Conservation (phyloP, 805 yeast species). For the Saturnispora sekii region DNA sequence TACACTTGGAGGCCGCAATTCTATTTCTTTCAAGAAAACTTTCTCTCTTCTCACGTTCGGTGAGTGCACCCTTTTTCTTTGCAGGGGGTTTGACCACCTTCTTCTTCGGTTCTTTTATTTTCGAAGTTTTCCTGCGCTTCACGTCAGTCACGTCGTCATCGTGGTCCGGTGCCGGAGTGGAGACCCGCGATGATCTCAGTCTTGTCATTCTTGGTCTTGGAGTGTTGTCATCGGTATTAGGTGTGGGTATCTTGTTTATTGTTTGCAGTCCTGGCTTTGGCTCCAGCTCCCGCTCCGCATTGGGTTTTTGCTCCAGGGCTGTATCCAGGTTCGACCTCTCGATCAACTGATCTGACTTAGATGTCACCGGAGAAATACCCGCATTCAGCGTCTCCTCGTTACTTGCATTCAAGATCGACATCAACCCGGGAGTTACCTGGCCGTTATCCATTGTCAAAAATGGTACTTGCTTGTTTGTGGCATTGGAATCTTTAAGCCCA, state of each 20-base stretch:
- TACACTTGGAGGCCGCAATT: conserved; percentile 93
- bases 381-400: neutral
- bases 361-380: too few relatives aligned
- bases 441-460: conserved; percentile 3
- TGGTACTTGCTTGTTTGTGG: neutral
- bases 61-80: conserved; percentile 1
- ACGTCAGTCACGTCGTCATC: too few relatives aligned
- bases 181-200: too few relatives aligned
- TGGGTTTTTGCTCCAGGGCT: too few relatives aligned
- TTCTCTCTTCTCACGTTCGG: conserved; percentile 65
- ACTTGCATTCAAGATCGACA: conserved; percentile 4
- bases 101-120: neutral
- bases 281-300: too few relatives aligned
- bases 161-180: too few relatives aligned
- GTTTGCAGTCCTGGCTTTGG: too few relatives aligned
- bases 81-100: neutral
- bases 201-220: too few relatives aligned
- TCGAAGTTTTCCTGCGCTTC: neutral
- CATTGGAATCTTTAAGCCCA: neutral
- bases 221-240: too few relatives aligned
- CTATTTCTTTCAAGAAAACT: conserved; percentile 85
- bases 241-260: too few relatives aligned
- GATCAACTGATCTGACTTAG: too few relatives aligned
- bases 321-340: too few relatives aligned
- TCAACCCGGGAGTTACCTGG: conserved; percentile 8